phyloP scores from a whole-genome alignment of 2,329 filamentous ascomycete genomes.

The Venturia nashicola region DNA sequence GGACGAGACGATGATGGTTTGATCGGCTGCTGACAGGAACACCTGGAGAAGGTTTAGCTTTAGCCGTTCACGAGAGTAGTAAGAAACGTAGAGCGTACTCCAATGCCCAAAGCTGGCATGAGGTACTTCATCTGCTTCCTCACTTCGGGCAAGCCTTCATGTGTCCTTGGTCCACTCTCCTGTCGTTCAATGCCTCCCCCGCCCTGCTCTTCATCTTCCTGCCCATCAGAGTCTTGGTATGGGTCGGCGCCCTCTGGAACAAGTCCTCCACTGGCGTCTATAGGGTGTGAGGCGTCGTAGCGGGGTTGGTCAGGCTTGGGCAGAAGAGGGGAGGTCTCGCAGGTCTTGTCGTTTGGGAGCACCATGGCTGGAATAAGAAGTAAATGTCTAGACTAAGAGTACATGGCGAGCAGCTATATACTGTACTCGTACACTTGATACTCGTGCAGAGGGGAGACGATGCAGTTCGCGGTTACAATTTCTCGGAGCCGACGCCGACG shows the following conservation, averaged over 20 bases:
- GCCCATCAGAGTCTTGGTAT: slow-evolving; percentile 12
- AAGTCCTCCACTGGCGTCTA: slow-evolving; percentile 18
- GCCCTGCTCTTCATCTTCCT: slow-evolving; percentile 20
- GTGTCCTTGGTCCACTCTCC: slow-evolving; percentile 14
- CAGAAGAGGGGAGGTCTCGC: slow-evolving; percentile 36
- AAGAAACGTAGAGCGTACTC: slow-evolving; percentile 30
- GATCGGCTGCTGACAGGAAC: slow-evolving; percentile 61
- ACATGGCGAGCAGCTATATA: background rate
- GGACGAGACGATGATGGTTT: slow-evolving; percentile 66
- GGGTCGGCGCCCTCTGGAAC: slow-evolving; percentile 16
- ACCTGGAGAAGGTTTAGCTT: slow-evolving; percentile 34
- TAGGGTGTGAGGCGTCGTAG: slow-evolving; percentile 11
- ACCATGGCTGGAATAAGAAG: background rate
- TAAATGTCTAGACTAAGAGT: background rate
- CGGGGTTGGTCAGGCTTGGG: slow-evolving; percentile 15
- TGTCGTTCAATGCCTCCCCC: slow-evolving; percentile 16
- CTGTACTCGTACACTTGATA: too few species aligned
- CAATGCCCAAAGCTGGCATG: slow-evolving; percentile 48
- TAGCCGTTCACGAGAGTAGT: background rate
- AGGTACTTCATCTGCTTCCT: slow-evolving; percentile 43
- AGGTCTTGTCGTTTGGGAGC: slow-evolving; percentile 13
- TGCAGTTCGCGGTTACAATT: background rate
- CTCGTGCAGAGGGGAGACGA: background rate
- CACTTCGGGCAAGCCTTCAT: slow-evolving; percentile 35
- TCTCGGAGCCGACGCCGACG: background rate